phyloP scores from a whole-genome alignment of 176 grass and related monocot species.

The Rhynchospora pubera region DNA sequence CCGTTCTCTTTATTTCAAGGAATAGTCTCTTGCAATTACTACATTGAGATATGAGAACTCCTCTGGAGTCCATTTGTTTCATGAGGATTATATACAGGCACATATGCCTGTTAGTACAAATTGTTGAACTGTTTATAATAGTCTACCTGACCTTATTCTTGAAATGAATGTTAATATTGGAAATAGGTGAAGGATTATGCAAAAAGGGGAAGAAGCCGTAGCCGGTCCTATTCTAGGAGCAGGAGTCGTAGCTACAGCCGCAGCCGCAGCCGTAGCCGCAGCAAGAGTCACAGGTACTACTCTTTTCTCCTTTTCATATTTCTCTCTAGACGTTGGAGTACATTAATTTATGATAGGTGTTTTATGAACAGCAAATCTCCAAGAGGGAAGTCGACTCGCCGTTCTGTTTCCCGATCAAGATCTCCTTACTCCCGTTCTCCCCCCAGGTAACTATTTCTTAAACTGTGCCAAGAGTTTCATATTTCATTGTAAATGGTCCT shows the following conservation, averaged over 20 bases:
- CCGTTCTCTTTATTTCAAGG: not conserved
- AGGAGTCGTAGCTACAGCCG: conserved; percentile 48
- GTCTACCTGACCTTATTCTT: not conserved
- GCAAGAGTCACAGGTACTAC: conserved; percentile 32
- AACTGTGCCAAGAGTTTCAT: not conserved
- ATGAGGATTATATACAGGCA: not conserved
- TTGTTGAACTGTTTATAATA: not conserved
- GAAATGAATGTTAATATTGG: not conserved
- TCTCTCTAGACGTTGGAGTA: not conserved
- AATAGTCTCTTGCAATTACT: not conserved
- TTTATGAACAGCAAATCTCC: conserved; percentile 37
- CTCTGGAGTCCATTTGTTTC: not conserved
- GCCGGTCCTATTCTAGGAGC: conserved; percentile 47
- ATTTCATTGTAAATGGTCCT: not conserved
- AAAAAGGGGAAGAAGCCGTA: conserved; percentile 19
- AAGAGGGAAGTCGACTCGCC: conserved; percentile 26
- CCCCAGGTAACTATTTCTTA: conserved; percentile 4
- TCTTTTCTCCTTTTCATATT: not conserved
- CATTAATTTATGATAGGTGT: not conserved
- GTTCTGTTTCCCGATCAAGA: conserved; percentile 23
- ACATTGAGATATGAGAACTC: not conserved
- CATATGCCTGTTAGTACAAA: not conserved
- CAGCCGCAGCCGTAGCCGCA: conserved; percentile 39
- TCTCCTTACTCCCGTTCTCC: conserved; percentile 26
- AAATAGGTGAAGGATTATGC: conserved; percentile 78